Conservation (phyloP, 1,139 yeast species). For the Zygosaccharomyces pseudobailii region DNA sequence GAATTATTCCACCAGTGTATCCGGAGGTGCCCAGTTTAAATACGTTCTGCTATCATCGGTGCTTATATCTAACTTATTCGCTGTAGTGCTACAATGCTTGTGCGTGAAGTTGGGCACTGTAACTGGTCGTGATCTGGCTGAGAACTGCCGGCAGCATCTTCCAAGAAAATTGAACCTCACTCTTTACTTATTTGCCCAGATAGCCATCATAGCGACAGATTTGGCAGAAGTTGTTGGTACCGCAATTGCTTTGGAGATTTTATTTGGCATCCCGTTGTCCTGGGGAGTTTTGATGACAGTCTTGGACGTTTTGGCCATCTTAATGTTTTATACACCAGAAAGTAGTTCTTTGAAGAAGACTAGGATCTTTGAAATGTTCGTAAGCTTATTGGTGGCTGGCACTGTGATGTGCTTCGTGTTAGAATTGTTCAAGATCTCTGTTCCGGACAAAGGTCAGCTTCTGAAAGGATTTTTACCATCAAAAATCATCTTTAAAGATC, state of each 20-base stretch:
- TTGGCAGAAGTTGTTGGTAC: conserved; percentile 93
- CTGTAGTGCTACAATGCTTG: conserved; percentile 76
- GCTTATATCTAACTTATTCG: conserved; percentile 77
- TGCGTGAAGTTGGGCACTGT: conserved; percentile 86
- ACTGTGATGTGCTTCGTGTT: conserved; percentile 83
- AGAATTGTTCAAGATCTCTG: conserved; percentile 66
- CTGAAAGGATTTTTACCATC: conserved; percentile 78
- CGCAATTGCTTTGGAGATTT: conserved; percentile 80
- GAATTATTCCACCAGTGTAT: conserved; percentile 89
- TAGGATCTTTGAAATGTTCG: conserved; percentile 78
- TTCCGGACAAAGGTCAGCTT: conserved; percentile 52
- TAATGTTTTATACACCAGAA: conserved; percentile 85
- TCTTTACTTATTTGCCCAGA: conserved; percentile 71
- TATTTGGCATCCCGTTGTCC: conserved; percentile 70
- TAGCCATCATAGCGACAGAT: conserved; percentile 89
- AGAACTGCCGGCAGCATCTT: conserved; percentile 74
- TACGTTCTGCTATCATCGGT: conserved; percentile 79
- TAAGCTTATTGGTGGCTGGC: conserved; percentile 67
- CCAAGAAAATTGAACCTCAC: conserved; percentile 56
- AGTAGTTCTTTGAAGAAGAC: conserved; percentile 62
- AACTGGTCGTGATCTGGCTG: conserved; percentile 85
- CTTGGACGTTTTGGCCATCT: conserved; percentile 75
- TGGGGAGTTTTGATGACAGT: conserved; percentile 80
- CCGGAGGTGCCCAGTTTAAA: conserved; percentile 86
- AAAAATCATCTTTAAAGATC: conserved; percentile 62